These are phyloP conservation scores for Chaetomidium leptoderma DNA, from an alignment of 495 filamentous ascomycete species.

Conservation along the genomic window DNA sequence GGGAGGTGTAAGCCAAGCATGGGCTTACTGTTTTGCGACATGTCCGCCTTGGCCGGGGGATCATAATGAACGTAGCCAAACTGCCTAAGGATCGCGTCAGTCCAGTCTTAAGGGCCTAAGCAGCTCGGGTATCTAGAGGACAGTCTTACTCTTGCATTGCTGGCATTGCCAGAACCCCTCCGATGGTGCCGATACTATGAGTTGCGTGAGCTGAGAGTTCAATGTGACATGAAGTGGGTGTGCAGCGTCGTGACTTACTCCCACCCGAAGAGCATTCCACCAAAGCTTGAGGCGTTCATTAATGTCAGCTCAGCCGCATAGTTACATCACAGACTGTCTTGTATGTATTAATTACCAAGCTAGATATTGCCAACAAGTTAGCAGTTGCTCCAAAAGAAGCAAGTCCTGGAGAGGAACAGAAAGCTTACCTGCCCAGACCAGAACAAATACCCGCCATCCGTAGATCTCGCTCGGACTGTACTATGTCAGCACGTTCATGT, in stretches of 20 bases:
- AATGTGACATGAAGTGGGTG: too few relatives aligned
- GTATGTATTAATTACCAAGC: neutral
- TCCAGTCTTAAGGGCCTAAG: neutral
- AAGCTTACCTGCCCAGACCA: conserved; percentile 58
- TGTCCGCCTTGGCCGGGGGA: neutral
- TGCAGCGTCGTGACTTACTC: conserved; percentile 34
- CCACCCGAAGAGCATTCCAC: conserved; percentile 66
- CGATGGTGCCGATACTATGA: conserved; percentile 35
- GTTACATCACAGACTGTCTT: too few relatives aligned
- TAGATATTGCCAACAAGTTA: neutral
- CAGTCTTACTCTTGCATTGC: conserved; percentile 40
- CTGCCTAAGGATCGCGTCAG: neutral
- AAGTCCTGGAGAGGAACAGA: neutral
- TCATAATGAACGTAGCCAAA: neutral
- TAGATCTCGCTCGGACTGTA: conserved; percentile 61
- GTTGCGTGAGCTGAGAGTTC: neutral
- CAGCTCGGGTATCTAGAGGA: neutral
- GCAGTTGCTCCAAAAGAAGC: neutral
- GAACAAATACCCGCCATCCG: conserved; percentile 64
- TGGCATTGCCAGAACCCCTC: conserved; percentile 52
- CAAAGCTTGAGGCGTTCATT: conserved; percentile 55
- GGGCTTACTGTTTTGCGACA: conserved; percentile 2
- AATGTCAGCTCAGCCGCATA: neutral
- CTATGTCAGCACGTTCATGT: neutral
- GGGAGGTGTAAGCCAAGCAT: too few relatives aligned